A percentile compares a stretch with the other conserved stretches of the same genome.
phyloP scores from a whole-genome alignment of 2,329 filamentous ascomycete genomes.

The Arthrobotrys pseudoclavata region DNA sequence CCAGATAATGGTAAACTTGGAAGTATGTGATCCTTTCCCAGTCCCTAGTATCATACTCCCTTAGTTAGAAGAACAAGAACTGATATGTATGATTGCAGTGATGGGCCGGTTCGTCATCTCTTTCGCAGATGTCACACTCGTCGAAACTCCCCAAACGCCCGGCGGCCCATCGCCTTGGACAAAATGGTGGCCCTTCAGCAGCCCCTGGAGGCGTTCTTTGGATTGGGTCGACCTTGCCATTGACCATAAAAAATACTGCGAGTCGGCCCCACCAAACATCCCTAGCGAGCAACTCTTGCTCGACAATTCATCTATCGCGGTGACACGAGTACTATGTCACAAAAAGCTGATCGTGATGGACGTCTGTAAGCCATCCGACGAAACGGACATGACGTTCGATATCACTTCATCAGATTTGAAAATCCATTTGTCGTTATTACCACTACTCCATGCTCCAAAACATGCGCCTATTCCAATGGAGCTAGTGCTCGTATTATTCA shows the following conservation, averaged over 20 bases:
- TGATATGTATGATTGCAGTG: slow-evolving; percentile 1
- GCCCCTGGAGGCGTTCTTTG: neutral
- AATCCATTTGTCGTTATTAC: slow-evolving; percentile 46
- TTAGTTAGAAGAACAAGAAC: neutral
- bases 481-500: slow-evolving; percentile 44
- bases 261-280: slow-evolving; percentile 34
- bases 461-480: slow-evolving; percentile 47
- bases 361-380: slow-evolving; percentile 46
- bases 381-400: slow-evolving; percentile 49
- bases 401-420: slow-evolving; percentile 53
- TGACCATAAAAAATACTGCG: slow-evolving; percentile 47
- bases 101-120: slow-evolving; percentile 58
- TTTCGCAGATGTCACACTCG: slow-evolving; percentile 49
- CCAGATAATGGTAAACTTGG: slow-evolving; percentile 31
- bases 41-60: neutral
- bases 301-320: slow-evolving; percentile 35
- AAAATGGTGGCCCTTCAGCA: slow-evolving; percentile 42
- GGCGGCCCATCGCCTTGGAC: slow-evolving; percentile 20
- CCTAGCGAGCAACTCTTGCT: slow-evolving; percentile 46
- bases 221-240: slow-evolving; percentile 54
- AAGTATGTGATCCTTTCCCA: slow-evolving; percentile 18
- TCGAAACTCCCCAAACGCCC: slow-evolving; percentile 36
- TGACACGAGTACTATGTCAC: slow-evolving; percentile 43
- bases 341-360: slow-evolving; percentile 54
- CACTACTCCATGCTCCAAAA: slow-evolving; percentile 47